These are phyloP conservation scores for Aureobasidium subglaciale DNA, from an alignment of 2,329 filamentous ascomycete species.

Conservation along the genomic window DNA sequence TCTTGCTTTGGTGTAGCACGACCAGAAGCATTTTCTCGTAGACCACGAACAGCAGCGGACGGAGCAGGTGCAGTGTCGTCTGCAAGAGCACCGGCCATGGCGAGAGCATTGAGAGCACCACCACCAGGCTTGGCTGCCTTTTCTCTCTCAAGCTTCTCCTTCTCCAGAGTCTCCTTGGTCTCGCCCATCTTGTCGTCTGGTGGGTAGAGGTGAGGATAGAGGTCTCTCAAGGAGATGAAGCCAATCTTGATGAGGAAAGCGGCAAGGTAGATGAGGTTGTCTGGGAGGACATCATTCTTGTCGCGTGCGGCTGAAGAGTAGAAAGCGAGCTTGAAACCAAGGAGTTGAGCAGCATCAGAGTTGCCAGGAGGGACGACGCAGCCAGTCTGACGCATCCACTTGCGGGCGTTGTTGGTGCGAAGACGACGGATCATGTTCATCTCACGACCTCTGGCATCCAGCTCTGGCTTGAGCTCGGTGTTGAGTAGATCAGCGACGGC, in stretches of 20 bases:
- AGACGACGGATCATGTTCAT: slow-evolving; percentile 32
- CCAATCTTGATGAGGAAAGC: slow-evolving; percentile 94
- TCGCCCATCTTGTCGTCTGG: slow-evolving; percentile 74
- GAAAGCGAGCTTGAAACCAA: slow-evolving; percentile 95
- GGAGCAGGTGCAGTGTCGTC: slow-evolving; percentile 61
- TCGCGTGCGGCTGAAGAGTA: slow-evolving; percentile 77
- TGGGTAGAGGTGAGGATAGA: slow-evolving; percentile 89
- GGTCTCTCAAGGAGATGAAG: slow-evolving; percentile 83
- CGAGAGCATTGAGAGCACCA: slow-evolving; percentile 69
- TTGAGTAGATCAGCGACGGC: slow-evolving; percentile 27
- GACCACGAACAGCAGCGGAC: slow-evolving; percentile 27
- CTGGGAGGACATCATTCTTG: slow-evolving; percentile 69
- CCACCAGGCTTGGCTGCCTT: slow-evolving; percentile 62
- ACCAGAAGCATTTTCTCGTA: slow-evolving; percentile 40
- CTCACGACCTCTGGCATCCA: slow-evolving; percentile 33
- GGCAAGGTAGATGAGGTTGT: slow-evolving; percentile 86
- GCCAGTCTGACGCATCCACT: slow-evolving; percentile 75
- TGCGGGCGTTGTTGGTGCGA: slow-evolving; percentile 51
- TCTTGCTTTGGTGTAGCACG: slow-evolving; percentile 36
- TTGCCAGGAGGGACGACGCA: slow-evolving; percentile 82
- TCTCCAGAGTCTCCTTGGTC: slow-evolving; percentile 61
- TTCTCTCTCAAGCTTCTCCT: slow-evolving; percentile 74
- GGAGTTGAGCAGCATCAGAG: slow-evolving; percentile 81
- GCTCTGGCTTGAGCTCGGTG: slow-evolving; percentile 24
- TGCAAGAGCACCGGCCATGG: slow-evolving; percentile 76